Evolutionary conservation across 1,284 basidiomycete species (phyloP).

Genomic region (Abortiporus biennis): DNA sequence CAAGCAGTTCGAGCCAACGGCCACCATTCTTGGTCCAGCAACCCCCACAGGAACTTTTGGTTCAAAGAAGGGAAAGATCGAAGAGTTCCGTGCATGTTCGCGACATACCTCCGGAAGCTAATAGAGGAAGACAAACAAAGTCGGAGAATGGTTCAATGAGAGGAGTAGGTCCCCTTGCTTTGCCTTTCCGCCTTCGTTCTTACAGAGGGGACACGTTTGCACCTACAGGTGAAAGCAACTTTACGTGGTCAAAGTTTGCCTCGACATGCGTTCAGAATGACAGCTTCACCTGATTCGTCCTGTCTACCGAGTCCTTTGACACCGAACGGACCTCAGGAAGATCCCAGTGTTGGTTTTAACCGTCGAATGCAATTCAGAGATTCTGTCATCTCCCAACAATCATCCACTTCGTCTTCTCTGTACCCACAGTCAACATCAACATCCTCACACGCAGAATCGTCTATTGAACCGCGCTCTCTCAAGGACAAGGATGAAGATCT

Average conservation of each 20-base stretch:
- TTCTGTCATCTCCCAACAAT: conserved; percentile 45
- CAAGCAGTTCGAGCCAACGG: conserved; percentile 1
- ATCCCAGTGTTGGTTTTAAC: conserved; percentile 18
- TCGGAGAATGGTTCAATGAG: conserved; percentile 22
- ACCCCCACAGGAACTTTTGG: neutral
- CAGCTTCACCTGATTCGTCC: conserved; percentile 27
- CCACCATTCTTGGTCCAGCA: too few species aligned
- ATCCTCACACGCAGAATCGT: conserved; percentile 47
- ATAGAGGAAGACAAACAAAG: conserved; percentile 19
- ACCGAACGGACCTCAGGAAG: conserved; percentile 21
- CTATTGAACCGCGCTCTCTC: conserved; percentile 50
- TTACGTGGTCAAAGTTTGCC: conserved; percentile 32
- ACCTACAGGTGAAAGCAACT: conserved; percentile 17
- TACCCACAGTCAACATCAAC: conserved; percentile 66
- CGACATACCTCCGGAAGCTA: conserved; percentile 16
- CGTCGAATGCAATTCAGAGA: conserved; percentile 32
- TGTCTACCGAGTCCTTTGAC: conserved; percentile 30
- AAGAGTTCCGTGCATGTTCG: conserved; percentile 20
- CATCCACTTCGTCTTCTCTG: conserved; percentile 62
- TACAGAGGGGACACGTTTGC: neutral
- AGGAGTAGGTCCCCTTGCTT: conserved; percentile 16
- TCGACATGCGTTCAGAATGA: conserved; percentile 26
- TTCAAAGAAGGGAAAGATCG: conserved; percentile 13
- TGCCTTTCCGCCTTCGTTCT: neutral
- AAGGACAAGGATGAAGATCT: conserved; percentile 36